phyloP scores from a whole-genome alignment of 306 rosid species.

The Spatholobus suberectus region DNA sequence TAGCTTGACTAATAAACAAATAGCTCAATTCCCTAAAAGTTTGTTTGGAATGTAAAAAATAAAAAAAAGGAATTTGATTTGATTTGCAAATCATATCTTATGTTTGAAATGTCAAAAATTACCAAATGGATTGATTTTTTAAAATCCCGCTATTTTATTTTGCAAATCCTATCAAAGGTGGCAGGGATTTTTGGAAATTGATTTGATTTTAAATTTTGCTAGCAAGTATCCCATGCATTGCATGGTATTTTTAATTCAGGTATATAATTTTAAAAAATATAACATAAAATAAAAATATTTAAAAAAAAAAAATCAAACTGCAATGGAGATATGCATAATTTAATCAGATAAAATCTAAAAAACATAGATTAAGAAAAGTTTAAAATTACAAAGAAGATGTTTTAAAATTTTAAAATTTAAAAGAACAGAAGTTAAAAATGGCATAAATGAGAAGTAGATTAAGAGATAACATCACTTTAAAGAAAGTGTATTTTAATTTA shows the following conservation, averaged over 20 bases:
- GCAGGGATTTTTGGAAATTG: background rate
- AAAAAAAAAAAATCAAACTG: too few species aligned
- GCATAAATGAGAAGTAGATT: background rate
- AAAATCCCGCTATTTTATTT: background rate
- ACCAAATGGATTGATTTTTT: background rate
- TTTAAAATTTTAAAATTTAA: background rate
- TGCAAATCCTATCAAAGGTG: background rate
- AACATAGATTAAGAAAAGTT: background rate
- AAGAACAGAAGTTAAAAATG: background rate
- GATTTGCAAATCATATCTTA: background rate
- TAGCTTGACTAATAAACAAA: constrained; percentile 16
- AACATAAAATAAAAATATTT: background rate
- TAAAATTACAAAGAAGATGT: background rate
- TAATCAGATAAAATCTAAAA: background rate
- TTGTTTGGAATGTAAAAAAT: background rate
- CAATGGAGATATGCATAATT: background rate
- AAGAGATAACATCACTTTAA: background rate
- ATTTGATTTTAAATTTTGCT: background rate
- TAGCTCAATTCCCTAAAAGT: constrained; percentile 22
- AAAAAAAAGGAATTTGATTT: background rate
- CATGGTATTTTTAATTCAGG: background rate
- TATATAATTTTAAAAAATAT: too few species aligned
- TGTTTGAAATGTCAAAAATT: background rate
- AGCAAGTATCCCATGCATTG: background rate
- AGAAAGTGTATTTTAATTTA: background rate